Evolutionary conservation across 2,329 filamentous ascomycete genomes (phyloP).

Genomic region (Colletotrichum magnum): DNA sequence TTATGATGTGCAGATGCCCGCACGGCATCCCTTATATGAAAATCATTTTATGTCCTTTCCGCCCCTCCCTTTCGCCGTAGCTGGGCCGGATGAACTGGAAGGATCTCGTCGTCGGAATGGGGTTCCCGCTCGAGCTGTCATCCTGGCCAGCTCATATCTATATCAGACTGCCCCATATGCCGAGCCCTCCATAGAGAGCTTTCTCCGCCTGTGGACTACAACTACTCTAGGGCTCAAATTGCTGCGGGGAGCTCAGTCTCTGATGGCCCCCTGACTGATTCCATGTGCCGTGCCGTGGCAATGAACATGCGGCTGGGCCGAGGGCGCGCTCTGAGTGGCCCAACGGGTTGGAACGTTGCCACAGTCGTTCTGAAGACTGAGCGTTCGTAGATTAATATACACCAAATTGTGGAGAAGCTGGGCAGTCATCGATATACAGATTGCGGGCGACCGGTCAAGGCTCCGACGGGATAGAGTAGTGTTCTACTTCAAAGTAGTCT

Average conservation of each 20-base stretch:
- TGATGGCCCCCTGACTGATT: too few species aligned
- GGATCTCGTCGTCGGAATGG: background rate
- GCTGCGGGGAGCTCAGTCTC: background rate
- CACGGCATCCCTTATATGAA: slow-evolving; percentile 19
- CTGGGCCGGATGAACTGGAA: slow-evolving; percentile 12
- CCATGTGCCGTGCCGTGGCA: background rate
- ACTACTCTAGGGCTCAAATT: background rate
- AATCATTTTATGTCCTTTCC: slow-evolving; percentile 5
- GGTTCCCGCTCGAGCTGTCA: slow-evolving; percentile 16
- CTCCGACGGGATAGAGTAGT: background rate
- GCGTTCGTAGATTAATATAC: slow-evolving; percentile 17
- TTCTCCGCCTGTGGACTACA: background rate
- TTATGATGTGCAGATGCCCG: slow-evolving; percentile 31
- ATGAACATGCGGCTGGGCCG: slow-evolving; percentile 7
- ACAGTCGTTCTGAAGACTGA: too few species aligned
- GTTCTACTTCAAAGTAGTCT: background rate
- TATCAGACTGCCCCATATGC: slow-evolving; percentile 22
- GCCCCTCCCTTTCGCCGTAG: too few species aligned
- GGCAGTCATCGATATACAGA: slow-evolving; percentile 35
- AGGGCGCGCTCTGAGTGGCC: background rate
- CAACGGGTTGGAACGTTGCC: too few species aligned
- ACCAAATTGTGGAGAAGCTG: slow-evolving; percentile 29
- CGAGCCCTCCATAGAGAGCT: background rate
- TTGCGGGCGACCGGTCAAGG: background rate
- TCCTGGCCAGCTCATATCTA: slow-evolving; percentile 22